Conservation (phyloP, 2,329 filamentous ascomycete genomes). For the Epichloe amarillans region DNA sequence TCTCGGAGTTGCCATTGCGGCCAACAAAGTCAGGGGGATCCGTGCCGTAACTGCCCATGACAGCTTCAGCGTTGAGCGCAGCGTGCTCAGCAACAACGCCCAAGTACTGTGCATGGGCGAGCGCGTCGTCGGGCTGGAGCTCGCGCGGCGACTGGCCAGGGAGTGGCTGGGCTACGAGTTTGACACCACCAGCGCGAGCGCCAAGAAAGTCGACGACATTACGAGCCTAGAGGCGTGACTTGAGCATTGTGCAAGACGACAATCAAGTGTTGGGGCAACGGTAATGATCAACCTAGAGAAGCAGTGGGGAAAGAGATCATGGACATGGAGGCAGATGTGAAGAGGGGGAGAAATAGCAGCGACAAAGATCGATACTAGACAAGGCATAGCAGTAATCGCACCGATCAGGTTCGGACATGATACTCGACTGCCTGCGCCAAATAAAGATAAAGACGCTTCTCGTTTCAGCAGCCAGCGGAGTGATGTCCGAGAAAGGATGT, state of each 20-base stretch:
- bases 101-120: slow-evolving; percentile 82
- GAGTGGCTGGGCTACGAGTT: slow-evolving; percentile 82
- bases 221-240: slow-evolving; percentile 20
- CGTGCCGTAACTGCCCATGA: slow-evolving; percentile 84
- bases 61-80: slow-evolving; percentile 69
- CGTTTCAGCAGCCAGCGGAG: neutral
- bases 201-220: slow-evolving; percentile 32
- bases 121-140: slow-evolving; percentile 67
- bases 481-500: neutral
- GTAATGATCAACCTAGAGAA: no score
- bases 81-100: slow-evolving; percentile 71
- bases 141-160: slow-evolving; percentile 64
- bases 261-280: no score
- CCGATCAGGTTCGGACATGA: neutral
- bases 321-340: no score
- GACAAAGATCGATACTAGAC: neutral
- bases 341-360: neutral
- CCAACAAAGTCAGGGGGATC: slow-evolving; percentile 81
- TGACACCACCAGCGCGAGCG: slow-evolving; percentile 41
- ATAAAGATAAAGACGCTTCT: no score
- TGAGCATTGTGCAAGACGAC: no score
- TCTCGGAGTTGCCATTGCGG: slow-evolving; percentile 74
- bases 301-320: neutral
- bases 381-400: neutral
- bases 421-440: neutral